These are phyloP conservation scores for Rhododendron kiyosumense DNA, from an alignment of 148 eudicot species.

Conservation along the genomic window DNA sequence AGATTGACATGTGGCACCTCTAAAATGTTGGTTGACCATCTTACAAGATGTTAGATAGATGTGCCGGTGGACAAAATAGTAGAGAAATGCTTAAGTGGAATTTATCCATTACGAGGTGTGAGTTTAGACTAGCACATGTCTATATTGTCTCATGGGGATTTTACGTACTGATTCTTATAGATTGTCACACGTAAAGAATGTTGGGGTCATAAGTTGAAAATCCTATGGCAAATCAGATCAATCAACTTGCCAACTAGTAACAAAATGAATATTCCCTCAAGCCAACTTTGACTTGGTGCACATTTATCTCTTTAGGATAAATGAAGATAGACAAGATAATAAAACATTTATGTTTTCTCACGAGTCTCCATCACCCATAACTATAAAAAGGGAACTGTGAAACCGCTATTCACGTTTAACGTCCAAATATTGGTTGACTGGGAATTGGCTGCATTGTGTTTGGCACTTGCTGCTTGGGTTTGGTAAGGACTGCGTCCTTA, in stretches of 20 bases:
- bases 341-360: background rate
- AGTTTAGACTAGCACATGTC: background rate
- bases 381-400: background rate
- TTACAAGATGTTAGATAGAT: background rate
- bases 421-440: background rate
- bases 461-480: background rate
- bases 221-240: background rate
- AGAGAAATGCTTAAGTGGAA: background rate
- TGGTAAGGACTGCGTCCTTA: background rate
- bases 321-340: background rate
- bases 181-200: background rate
- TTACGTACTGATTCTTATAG: background rate
- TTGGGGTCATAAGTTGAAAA: background rate
- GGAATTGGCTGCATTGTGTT: background rate
- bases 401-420: background rate
- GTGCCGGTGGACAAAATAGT: background rate
- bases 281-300: background rate
- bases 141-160: background rate
- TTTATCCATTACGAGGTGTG: background rate
- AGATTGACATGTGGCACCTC: background rate
- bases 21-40: background rate
- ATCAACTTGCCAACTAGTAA: background rate
- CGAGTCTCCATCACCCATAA: background rate
- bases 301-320: background rate
- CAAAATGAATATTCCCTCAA: background rate